Evolutionary conservation across 2,329 filamentous ascomycete genomes (phyloP).

Genomic region (Ascochyta lentis): DNA sequence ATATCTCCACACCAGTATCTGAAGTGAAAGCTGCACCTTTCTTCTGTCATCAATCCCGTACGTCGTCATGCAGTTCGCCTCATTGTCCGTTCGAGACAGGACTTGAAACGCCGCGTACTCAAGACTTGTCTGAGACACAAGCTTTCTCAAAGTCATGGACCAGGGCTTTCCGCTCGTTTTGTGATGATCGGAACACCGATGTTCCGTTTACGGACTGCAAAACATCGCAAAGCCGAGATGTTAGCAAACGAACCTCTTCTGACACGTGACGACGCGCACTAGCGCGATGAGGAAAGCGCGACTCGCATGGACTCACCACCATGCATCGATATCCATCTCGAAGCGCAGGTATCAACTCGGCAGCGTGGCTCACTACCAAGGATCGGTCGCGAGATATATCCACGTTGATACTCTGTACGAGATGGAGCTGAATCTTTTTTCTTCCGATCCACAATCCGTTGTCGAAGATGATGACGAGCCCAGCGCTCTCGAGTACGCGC

Average conservation of each 20-base stretch:
- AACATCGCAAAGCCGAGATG: not conserved
- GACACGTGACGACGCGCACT: conserved; percentile 8
- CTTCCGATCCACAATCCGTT: not conserved
- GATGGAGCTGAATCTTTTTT: conserved; percentile 29
- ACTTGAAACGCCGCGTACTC: conserved; percentile 10
- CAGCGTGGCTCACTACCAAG: not conserved
- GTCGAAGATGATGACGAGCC: conserved; percentile 40
- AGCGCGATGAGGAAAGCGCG: not conserved
- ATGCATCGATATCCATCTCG: not conserved
- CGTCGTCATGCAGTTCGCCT: not conserved
- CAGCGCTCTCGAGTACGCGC: conserved; percentile 56
- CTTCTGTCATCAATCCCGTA: not conserved
- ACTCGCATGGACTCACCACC: not conserved
- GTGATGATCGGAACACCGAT: not conserved
- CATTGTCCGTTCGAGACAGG: conserved; percentile 7
- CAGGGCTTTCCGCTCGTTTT: not conserved
- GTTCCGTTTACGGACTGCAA: not conserved
- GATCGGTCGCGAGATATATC: not conserved
- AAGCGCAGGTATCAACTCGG: not conserved
- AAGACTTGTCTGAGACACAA: conserved; percentile 5
- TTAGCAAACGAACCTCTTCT: not conserved
- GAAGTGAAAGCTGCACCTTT: too few species aligned
- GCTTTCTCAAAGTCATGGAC: not conserved
- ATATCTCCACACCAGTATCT: not conserved
- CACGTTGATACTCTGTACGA: not conserved